A percentile compares a stretch with the other conserved stretches of the same genome.
These are phyloP conservation scores for Sphagnum tenellum DNA, from an alignment of 225 moss, liverwort and hornwort species.

Conservation along the genomic window DNA sequence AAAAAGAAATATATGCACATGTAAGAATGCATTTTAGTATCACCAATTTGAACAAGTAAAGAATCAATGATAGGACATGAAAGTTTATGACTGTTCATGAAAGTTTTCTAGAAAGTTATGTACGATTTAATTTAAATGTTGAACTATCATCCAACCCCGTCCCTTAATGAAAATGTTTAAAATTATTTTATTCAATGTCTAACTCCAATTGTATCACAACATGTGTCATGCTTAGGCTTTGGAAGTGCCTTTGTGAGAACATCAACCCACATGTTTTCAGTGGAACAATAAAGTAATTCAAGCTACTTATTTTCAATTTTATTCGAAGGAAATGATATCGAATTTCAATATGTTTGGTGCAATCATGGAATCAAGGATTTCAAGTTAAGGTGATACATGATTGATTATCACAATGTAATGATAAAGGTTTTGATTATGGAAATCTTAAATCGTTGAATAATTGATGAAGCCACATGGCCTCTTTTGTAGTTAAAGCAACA, in stretches of 20 bases:
- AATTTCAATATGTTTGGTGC: conserved; percentile 3
- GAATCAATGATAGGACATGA: no score
- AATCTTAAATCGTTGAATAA: not conserved
- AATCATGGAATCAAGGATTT: conserved; percentile 2
- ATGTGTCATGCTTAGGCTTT: conserved; percentile 1
- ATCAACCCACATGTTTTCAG: conserved; percentile 1
- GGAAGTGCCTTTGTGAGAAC: conserved; percentile 5
- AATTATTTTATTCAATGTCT: no score
- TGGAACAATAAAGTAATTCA: conserved; percentile 1
- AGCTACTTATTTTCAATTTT: conserved; percentile 1
- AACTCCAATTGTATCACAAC: not conserved
- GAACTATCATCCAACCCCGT: not conserved
- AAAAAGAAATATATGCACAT: no score
- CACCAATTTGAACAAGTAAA: no score
- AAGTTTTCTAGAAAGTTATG: no score
- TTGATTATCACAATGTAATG: conserved; percentile 4
- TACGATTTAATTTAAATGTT: no score
- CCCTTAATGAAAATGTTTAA: conserved; percentile 5
- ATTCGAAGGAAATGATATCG: conserved; percentile 2
- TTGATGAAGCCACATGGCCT: not conserved
- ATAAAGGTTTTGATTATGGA: not conserved
- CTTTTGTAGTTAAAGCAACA: conserved; percentile 2
- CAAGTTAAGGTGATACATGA: not conserved
- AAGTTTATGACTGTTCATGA: no score
- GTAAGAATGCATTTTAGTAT: no score